Conservation (phyloP, 108 stramenopile species). For the Skeletonema marinoi region DNA sequence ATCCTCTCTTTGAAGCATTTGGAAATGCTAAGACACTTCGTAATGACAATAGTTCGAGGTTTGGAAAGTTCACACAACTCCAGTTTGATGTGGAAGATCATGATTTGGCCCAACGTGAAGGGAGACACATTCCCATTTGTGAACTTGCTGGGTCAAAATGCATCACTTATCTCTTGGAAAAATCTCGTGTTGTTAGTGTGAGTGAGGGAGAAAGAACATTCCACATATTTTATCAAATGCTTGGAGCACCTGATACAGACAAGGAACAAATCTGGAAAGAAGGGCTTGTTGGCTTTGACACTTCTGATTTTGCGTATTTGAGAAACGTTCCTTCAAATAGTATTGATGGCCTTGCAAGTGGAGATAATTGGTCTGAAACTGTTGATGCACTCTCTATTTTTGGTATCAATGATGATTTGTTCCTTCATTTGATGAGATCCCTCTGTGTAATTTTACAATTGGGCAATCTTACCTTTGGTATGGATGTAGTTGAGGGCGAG, state of each 20-base stretch:
- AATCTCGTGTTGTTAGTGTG: constrained; percentile 92
- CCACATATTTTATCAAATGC: constrained; percentile 98
- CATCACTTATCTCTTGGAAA: constrained; percentile 95
- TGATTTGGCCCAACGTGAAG: constrained; percentile 43
- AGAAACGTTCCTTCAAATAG: constrained; percentile 46
- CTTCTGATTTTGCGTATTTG: constrained; percentile 75
- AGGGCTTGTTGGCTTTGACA: constrained; percentile 65
- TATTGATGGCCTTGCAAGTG: constrained; percentile 88
- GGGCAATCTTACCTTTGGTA: constrained; percentile 87
- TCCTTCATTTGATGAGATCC: constrained; percentile 66
- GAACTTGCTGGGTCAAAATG: constrained; percentile 75
- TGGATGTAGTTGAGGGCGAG: constrained; percentile 64
- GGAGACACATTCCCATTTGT: constrained; percentile 57
- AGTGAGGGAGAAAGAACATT: constrained; percentile 96
- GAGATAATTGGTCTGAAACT: constrained; percentile 83
- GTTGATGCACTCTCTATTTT: constrained; percentile 67
- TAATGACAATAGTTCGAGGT: constrained; percentile 87
- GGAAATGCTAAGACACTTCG: constrained; percentile 91
- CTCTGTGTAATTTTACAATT: constrained; percentile 87
- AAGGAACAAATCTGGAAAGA: constrained; percentile 67
- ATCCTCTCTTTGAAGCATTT: constrained; percentile 94
- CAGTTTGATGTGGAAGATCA: constrained; percentile 75
- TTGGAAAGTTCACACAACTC: constrained; percentile 92
- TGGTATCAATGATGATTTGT: constrained; percentile 69
- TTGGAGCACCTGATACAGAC: constrained; percentile 81